Evolutionary conservation across 2,329 filamentous ascomycete genomes (phyloP), one percentile per base, ranked within the genome.

Genomic region (Colletotrichum gigasporum): DNA sequence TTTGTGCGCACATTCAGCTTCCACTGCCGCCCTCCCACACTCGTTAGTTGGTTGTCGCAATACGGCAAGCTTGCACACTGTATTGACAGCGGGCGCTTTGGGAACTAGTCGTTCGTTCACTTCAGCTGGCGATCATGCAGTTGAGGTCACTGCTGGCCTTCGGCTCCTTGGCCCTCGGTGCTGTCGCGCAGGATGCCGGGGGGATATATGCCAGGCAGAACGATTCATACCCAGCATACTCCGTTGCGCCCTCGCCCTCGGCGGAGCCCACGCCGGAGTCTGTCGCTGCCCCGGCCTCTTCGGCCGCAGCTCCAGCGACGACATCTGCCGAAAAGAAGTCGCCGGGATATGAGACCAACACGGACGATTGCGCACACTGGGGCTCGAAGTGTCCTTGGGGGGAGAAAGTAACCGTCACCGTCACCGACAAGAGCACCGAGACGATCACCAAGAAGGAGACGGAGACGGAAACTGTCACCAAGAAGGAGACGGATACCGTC

Each of bases 381-480:
- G 50, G 48, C 3, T 61, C 62, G 3, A 65, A 65, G 35, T 65
- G 62, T 18, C 62, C 62, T 7, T 65, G 62, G 62, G 62, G 56
- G 0, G 28, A 62, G 4, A 39, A 16, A 8, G 37, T 41, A 6
- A 63, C 62, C 2, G 41, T 65, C 12, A 65, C 62, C 8, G 32
- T 61, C 11, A 64, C 61, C n/a, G 56, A 54, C 7, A 64, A 60
- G 52, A 22, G 45, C 18, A 34, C 28, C 5, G 28, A 34, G n/a
- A 51, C 47, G 5, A 30, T 51, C 7, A 20, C 20, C 1, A 22
- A 50, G 42, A 47, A 47, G 24, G 26, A 16, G 24, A 53, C 39
- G 10, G 16, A 55, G 14, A 41, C 41, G 2, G 16, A 24, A 4
- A 71, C 69, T 14, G 50, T 71, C 16, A 71, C 71, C 7, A 56